Conservation (phyloP, 768 basidiomycete species). For the Flagelloscypha sp. region DNA sequence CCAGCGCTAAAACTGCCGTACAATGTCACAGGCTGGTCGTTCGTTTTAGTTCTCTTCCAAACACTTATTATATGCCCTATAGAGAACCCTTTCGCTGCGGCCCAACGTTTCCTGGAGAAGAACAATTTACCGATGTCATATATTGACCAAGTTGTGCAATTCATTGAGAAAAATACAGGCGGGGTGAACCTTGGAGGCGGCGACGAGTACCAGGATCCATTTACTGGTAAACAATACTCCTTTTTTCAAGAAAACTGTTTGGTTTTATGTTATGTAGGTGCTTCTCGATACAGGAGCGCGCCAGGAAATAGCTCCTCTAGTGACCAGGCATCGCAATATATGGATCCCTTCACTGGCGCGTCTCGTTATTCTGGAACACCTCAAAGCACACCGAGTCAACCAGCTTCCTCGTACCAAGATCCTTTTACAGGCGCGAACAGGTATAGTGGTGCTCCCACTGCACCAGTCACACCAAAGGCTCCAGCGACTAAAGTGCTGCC, state of each 20-base stretch:
- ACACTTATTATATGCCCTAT: conserved; percentile 1
- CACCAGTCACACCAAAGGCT: conserved; percentile 16
- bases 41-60: conserved; percentile 1
- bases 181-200: conserved; percentile 62
- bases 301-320: conserved; percentile 22
- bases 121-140: conserved; percentile 82
- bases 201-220: conserved; percentile 79
- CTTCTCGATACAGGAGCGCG: conserved; percentile 53
- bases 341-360: conserved; percentile 69
- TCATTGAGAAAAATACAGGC: conserved; percentile 87
- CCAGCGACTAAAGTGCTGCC: conserved; percentile 38
- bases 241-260: conserved; percentile 5
- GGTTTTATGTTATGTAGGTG: conserved; percentile 30
- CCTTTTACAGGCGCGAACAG: conserved; percentile 67
- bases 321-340: conserved; percentile 29
- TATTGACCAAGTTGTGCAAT: conserved; percentile 82
- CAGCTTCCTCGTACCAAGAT: conserved; percentile 38
- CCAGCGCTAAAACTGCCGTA: conserved; percentile 93
- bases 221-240: conserved; percentile 53
- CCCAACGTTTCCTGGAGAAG: conserved; percentile 75
- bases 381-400: conserved; percentile 23
- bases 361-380: conserved; percentile 48
- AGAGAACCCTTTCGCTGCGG: conserved; percentile 91
- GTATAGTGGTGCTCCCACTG: conserved; percentile 38
- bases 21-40: conserved; percentile 63